Evolutionary conservation across 208 protist genomes (phyloP).

Genomic region (Acanthamoeba healyi): DNA sequence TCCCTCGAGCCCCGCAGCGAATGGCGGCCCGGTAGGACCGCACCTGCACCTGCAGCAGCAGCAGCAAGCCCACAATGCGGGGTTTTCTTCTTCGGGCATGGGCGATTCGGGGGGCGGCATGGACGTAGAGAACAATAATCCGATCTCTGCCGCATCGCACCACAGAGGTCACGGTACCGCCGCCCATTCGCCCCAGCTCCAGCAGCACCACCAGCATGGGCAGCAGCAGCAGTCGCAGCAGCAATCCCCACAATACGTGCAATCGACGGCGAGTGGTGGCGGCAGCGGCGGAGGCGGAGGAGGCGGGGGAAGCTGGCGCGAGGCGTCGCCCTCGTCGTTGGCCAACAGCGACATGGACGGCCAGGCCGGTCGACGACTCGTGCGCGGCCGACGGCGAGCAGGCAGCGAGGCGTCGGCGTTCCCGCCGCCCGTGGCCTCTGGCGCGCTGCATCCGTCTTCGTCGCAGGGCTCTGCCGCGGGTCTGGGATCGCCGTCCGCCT

Average conservation of each 20-base stretch:
- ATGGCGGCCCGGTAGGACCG: background rate
- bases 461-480: background rate
- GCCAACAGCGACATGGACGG: background rate
- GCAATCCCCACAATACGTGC: background rate
- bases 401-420: conserved; percentile 36
- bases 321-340: background rate
- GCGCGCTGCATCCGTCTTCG: background rate
- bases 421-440: background rate
- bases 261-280: background rate
- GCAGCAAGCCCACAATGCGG: background rate
- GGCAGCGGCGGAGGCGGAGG: no score
- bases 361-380: background rate
- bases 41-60: no score
- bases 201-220: background rate
- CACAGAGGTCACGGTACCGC: background rate
- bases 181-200: no score
- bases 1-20: background rate
- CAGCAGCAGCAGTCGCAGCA: background rate
- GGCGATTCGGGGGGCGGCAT: background rate
- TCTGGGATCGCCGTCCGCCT: background rate
- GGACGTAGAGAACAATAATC: background rate
- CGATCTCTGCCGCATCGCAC: background rate
- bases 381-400: background rate
- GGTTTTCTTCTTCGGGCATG: background rate
- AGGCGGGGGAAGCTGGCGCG: conserved; percentile 12